Conservation (phyloP, 129 eudicot genomes). For the Pseudognaphalium luteoalbum region DNA sequence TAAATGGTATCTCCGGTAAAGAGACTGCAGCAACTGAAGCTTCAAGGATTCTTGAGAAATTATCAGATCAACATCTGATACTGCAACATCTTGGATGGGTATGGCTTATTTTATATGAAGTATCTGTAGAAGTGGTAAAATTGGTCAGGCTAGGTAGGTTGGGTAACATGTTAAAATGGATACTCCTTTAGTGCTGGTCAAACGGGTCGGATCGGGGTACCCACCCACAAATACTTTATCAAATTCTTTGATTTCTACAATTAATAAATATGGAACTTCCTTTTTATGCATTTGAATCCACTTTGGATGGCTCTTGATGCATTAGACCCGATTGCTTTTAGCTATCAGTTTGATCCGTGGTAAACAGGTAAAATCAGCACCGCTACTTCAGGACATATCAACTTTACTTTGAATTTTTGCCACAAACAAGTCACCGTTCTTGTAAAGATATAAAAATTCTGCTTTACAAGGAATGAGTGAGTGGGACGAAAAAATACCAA, state of each 20-base stretch:
- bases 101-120: conserved; percentile 29
- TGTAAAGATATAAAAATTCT: background rate
- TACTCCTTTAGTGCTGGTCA: background rate
- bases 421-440: background rate
- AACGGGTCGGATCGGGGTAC: background rate
- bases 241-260: background rate
- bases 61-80: conserved; percentile 73
- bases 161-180: background rate
- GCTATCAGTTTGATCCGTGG: background rate
- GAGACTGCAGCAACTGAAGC: conserved; percentile 88
- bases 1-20: conserved; percentile 40
- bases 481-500: background rate
- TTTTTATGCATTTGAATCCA: background rate
- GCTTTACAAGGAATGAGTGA: background rate
- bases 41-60: conserved; percentile 75
- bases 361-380: background rate
- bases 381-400: background rate
- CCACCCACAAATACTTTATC: background rate
- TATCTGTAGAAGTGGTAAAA: background rate
- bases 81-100: conserved; percentile 99
- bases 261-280: no score
- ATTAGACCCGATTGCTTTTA: background rate
- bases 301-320: background rate
- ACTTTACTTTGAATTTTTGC: background rate
- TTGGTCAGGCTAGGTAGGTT: conserved; percentile 6